Percentiles rank a stretch among this genome's conserved stretches.
These are phyloP conservation scores for Shiraia sp. DNA, from an alignment of 2,329 filamentous ascomycete species.

Conservation along the genomic window DNA sequence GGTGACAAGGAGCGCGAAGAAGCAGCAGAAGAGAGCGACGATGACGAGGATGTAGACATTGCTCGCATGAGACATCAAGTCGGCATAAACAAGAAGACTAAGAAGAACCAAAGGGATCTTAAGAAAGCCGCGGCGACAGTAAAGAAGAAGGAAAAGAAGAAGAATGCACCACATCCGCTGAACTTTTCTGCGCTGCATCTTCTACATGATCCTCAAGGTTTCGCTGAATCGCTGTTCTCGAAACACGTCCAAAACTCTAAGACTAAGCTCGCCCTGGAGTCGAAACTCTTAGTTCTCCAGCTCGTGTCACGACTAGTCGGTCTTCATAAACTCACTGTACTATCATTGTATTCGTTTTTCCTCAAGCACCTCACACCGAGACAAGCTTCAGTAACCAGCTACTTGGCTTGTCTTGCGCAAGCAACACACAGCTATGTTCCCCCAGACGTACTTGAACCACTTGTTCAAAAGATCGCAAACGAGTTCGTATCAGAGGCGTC, in stretches of 20 bases:
- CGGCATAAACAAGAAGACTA: conserved; percentile 94
- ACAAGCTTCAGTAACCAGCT: conserved; percentile 88
- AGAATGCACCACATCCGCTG: conserved; percentile 80
- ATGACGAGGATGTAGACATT: conserved; percentile 76
- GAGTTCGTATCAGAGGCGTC: conserved; percentile 97
- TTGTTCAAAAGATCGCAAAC: conserved; percentile 94
- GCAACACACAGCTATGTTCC: conserved; percentile 89
- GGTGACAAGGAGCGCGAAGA: conserved; percentile 96
- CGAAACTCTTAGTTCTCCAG: conserved; percentile 87
- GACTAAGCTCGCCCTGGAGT: conserved; percentile 82
- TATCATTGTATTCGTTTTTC: conserved; percentile 94
- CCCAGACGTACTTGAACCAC: conserved; percentile 85
- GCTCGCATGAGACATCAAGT: conserved; percentile 80
- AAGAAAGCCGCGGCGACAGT: conserved; percentile 81
- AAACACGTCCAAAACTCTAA: conserved; percentile 90
- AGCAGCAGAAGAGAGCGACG: conserved; percentile 75
- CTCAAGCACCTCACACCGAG: conserved; percentile 84
- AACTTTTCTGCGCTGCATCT: conserved; percentile 95
- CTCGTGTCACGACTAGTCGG: conserved; percentile 89
- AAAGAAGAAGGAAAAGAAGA: conserved; percentile 81
- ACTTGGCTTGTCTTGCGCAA: conserved; percentile 89
- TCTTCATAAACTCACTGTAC: conserved; percentile 86
- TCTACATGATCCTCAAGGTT: conserved; percentile 90
- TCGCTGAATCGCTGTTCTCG: conserved; percentile 84
- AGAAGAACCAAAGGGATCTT: conserved; percentile 79